Base-by-base conservation (phyloP, 768 basidiomycete genomes). In the Coprinellus micaceus region DNA sequence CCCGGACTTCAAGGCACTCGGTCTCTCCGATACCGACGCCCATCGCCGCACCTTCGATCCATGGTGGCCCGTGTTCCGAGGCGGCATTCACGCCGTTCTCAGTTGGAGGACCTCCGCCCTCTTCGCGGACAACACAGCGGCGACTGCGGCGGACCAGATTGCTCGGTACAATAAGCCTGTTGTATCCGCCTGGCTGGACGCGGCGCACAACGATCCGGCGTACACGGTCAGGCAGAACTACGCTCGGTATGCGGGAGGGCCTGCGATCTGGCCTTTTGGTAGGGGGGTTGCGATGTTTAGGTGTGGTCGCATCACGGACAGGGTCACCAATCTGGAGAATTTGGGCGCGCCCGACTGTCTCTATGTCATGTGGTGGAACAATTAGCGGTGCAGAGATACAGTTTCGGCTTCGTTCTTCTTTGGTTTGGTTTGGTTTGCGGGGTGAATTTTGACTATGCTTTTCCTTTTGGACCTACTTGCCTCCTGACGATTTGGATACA, bases 41-140 rank as follows among this genome's bases (percentile, higher is more conserved):
- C 48, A 26, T 15, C 56, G 11, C 21, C n/a, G 24, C 11, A 43
- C 57, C 11, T 53, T 44, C 43, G 44, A 45, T 10, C 50, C 50
- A 7, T 58, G 57, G 57, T 39, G 41, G 26, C 41, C 44, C 41
- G 52, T 58, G 12, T 53, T 58, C 57, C 37, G 46, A 13, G 47
- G 47, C 26, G 57, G 57, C 15, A 36, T 58, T 2, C 45, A 53
- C 29, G 52, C 52, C 12, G 41, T 58, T 19, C n/a, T 58, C 5
- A n/a, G 43, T n/a, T 58, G 52, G 41, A 52, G 57, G 12, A 53
- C 52, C 7, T 17, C 29, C 12, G 28, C 46, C 41, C 45, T 21
- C 29, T 53, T 58, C 24, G 52, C 26, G 5, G 52, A 58, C 29
- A 28, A 47, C 37, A 49, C 29, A 13, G 30, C 39, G 36, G 24